Base-by-base conservation (phyloP, 495 filamentous ascomycete species). In the Bacidia rubella region DNA sequence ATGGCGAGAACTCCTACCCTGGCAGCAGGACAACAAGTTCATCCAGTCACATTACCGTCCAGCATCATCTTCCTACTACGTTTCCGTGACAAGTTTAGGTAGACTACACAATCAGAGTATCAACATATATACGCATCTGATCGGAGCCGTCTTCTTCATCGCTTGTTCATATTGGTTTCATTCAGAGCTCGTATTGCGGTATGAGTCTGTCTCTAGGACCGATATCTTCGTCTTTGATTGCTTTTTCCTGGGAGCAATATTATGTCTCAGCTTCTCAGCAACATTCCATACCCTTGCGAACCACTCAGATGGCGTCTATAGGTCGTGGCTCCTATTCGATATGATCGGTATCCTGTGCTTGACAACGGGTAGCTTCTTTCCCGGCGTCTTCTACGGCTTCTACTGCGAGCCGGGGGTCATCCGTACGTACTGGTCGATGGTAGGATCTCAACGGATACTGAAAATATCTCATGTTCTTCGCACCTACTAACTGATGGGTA, bases 201-300 rank as follows among this genome's bases (percentile, higher is more conserved):
- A 70, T 57, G 58, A 61, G 0, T 44, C 62, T 12, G 64, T 67
- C 2, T 57, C 60, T 3, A 41, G 48, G 20, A 54, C 56, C 9
- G 72, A 76, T 49, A 58, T 64, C 39, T 26, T 60, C 20, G 60
- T 73, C 3, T 72, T 78, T 45, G 62, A 61, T 1, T 56, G 70
- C 25, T 72, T 68, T 32, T 56, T 75, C 17, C 42, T 70, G 11
- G 63, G 69, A 0, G 66, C 67, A 0, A 56, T 66, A 0, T 40
- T 61, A 0, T 76, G 72, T 39, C 65, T 75, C 19, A 52, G 62
- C 5, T 51, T 76, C 1, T 74, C 69, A 7, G 56, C 69, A 11
- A 54, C 60, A 1, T 78, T 75, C 57, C 74, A 78, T 62, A 73
- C 68, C 1, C 47, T 77, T 12, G 63, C 71, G 54, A 74, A 72